Percentiles rank a stretch among this genome's conserved stretches.
These are phyloP conservation scores for Fusarium tanahbumbuense DNA, from an alignment of 2,329 filamentous ascomycete genomes.

Conservation along the genomic window DNA sequence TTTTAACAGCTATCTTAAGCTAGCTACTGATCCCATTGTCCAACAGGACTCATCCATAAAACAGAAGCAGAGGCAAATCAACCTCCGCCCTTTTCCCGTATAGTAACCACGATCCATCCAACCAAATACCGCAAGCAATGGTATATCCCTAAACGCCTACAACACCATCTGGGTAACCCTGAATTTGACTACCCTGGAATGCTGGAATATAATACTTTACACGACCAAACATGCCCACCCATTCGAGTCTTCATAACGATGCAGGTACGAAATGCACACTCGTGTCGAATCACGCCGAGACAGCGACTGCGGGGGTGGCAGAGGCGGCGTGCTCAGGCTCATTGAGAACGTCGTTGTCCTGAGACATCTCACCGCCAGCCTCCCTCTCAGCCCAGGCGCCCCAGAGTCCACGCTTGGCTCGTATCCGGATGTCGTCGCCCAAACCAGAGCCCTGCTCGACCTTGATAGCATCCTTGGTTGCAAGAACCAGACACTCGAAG, in stretches of 20 bases:
- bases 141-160: constrained; percentile 56
- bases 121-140: constrained; percentile 49
- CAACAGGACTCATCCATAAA: constrained; percentile 33
- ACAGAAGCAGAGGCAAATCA: constrained; percentile 26
- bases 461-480: constrained; percentile 97
- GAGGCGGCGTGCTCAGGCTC: constrained; percentile 52
- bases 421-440: constrained; percentile 83
- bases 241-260: constrained; percentile 43
- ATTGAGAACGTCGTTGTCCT: constrained; percentile 56
- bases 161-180: constrained; percentile 51
- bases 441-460: constrained; percentile 86
- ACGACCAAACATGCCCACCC: constrained; percentile 45
- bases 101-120: constrained; percentile 27
- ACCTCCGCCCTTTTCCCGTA: constrained; percentile 43
- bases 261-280: constrained; percentile 27
- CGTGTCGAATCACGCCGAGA: constrained; percentile 51
- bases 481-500: constrained; percentile 94
- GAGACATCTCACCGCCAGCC: constrained; percentile 71
- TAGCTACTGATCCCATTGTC: constrained; percentile 22
- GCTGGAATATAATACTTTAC: constrained; percentile 52
- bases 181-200: constrained; percentile 49
- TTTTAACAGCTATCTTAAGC: constrained; percentile 25
- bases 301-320: constrained; percentile 51
- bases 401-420: constrained; percentile 96
- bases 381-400: constrained; percentile 91